Conservation (phyloP, 306 rosid genomes). For the Begonia peltatifolia region DNA sequence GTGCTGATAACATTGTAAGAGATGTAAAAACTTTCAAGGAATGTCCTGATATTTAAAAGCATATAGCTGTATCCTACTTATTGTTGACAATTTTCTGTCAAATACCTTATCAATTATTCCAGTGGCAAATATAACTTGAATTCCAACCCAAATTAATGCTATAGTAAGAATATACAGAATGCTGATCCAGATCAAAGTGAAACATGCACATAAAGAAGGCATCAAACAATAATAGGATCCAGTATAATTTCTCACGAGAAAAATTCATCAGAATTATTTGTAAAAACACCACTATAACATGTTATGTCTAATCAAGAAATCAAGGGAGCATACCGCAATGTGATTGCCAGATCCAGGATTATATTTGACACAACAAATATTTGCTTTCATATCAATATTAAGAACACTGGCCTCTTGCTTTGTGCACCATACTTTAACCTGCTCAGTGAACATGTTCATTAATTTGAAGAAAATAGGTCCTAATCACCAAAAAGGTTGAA, state of each 20-base stretch:
- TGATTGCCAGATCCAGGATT: constrained; percentile 90
- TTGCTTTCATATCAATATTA: constrained; percentile 96
- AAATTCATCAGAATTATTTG: not conserved
- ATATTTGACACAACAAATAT: constrained; percentile 92
- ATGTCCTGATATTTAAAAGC: too few relatives aligned
- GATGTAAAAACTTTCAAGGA: too few relatives aligned
- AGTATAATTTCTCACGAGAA: not conserved
- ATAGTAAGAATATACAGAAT: too few relatives aligned
- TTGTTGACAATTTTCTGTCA: too few relatives aligned
- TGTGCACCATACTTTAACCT: constrained; percentile 98
- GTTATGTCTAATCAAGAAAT: constrained; percentile 10
- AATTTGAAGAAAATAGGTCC: not conserved
- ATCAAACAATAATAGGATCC: too few relatives aligned
- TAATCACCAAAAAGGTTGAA: not conserved
- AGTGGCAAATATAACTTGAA: too few relatives aligned
- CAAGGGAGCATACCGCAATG: constrained; percentile 58
- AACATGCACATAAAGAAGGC: not conserved
- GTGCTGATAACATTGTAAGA: too few relatives aligned
- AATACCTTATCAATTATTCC: too few relatives aligned
- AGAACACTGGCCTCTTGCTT: constrained; percentile 82
- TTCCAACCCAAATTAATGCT: too few relatives aligned
- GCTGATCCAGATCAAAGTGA: not conserved
- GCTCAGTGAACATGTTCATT: constrained; percentile 12
- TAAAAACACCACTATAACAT: constrained; percentile 3
- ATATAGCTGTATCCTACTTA: too few relatives aligned